phyloP scores from a whole-genome alignment of 2,329 filamentous ascomycete species.

The Microdochium bolleyi region DNA sequence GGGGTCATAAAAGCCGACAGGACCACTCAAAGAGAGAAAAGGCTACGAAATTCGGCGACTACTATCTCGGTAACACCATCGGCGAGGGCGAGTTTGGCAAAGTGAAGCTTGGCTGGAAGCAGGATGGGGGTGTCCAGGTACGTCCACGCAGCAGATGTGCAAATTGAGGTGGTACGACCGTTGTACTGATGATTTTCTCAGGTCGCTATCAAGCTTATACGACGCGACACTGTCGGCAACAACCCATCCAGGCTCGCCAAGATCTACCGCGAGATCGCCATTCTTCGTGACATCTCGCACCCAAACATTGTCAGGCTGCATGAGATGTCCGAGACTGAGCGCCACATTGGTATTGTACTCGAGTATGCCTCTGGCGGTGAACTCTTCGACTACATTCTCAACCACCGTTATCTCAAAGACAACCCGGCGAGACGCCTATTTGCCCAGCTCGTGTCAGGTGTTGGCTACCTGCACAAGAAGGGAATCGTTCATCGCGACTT shows the following conservation, averaged over 20 bases:
- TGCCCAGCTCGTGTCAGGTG: slow-evolving; percentile 90
- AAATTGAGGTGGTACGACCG: too few species aligned
- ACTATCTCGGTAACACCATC: slow-evolving; percentile 90
- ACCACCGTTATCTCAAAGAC: slow-evolving; percentile 94
- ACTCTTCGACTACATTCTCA: slow-evolving; percentile 96
- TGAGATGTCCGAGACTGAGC: slow-evolving; percentile 97
- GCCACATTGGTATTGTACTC: slow-evolving; percentile 95
- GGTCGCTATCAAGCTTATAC: slow-evolving; percentile 94
- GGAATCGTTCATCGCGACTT: slow-evolving; percentile 96
- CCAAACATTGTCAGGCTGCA: slow-evolving; percentile 95
- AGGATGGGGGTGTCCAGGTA: slow-evolving; percentile 81
- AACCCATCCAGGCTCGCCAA: slow-evolving; percentile 89
- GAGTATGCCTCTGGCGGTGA: slow-evolving; percentile 98
- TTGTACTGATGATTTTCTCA: slow-evolving; percentile 24
- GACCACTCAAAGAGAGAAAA: slow-evolving; percentile 58
- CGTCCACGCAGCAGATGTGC: slow-evolving; percentile 4
- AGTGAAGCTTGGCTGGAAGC: slow-evolving; percentile 97
- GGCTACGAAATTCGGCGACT: slow-evolving; percentile 87
- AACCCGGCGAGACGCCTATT: slow-evolving; percentile 84
- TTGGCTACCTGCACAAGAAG: slow-evolving; percentile 96
- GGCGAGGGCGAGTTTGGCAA: slow-evolving; percentile 98
- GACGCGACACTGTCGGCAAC: slow-evolving; percentile 78
- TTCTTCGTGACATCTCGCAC: slow-evolving; percentile 79
- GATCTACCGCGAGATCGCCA: slow-evolving; percentile 94
- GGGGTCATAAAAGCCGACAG: slow-evolving; percentile 47